A percentile compares a stretch with the other conserved stretches of the same genome.
phyloP scores from a whole-genome alignment of 192 early-diverging fungal genomes.

The Coemansia furcata region DNA sequence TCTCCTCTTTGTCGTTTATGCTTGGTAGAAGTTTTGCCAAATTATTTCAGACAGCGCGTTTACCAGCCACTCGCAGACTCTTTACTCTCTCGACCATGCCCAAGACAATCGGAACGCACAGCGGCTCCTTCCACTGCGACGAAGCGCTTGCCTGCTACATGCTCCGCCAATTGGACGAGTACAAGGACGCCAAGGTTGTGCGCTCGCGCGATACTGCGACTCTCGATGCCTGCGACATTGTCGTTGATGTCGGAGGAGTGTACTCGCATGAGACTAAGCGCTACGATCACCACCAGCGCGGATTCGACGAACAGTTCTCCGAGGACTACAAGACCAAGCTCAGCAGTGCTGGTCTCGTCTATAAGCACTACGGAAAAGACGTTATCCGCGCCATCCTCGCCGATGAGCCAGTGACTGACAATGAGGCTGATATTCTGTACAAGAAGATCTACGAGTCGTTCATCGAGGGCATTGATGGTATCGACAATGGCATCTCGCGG shows the following conservation, averaged over 20 bases:
- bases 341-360: conserved; percentile 92
- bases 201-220: conserved; percentile 82
- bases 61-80: not conserved
- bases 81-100: conserved; percentile 25
- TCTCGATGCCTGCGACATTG: conserved; percentile 75
- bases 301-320: conserved; percentile 86
- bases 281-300: conserved; percentile 95
- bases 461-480: conserved; percentile 77
- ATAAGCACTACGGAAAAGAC: conserved; percentile 94
- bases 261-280: conserved; percentile 74
- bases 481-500: conserved; percentile 91
- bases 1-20: conserved; percentile 6
- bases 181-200: conserved; percentile 65
- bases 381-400: conserved; percentile 58
- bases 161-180: conserved; percentile 64
- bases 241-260: conserved; percentile 93
- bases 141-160: conserved; percentile 90
- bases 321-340: conserved; percentile 77
- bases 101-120: conserved; percentile 79
- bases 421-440: conserved; percentile 67
- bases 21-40: conserved; percentile 11
- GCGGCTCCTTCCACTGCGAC: conserved; percentile 84
- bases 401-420: conserved; percentile 40
- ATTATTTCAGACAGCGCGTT: not conserved
- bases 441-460: conserved; percentile 82